Evolutionary conservation across 1,284 basidiomycete species (phyloP).

Genomic region (Chalciporus sp.): DNA sequence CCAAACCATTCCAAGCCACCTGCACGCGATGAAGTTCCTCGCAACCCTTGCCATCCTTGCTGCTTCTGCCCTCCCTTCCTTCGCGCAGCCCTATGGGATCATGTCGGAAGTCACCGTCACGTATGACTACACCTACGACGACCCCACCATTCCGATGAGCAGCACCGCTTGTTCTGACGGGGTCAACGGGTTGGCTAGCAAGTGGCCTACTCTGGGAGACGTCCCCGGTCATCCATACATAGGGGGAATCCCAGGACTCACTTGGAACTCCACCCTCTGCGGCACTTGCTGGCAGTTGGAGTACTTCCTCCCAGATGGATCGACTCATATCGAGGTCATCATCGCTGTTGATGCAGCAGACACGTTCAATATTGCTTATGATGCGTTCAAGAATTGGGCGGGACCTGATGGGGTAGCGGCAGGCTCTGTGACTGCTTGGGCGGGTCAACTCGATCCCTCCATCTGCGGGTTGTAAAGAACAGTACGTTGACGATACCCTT

Average conservation of each 20-base stretch:
- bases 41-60: constrained; percentile 22
- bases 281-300: constrained; percentile 51
- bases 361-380: constrained; percentile 44
- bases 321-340: constrained; percentile 36
- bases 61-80: constrained; percentile 26
- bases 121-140: constrained; percentile 49
- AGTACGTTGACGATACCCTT: no score
- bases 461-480: constrained; percentile 38
- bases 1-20: no score
- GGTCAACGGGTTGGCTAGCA: constrained; percentile 46
- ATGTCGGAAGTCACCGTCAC: constrained; percentile 29
- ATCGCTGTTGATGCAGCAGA: constrained; percentile 43
- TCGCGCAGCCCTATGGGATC: constrained; percentile 1
- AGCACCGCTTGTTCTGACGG: constrained; percentile 57
- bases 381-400: constrained; percentile 47
- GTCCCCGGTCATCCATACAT: constrained; percentile 48
- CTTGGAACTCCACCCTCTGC: constrained; percentile 48
- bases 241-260: constrained; percentile 44
- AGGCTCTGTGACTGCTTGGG: constrained; percentile 36
- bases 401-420: constrained; percentile 38
- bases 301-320: constrained; percentile 33
- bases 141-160: constrained; percentile 35
- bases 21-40: constrained; percentile 34
- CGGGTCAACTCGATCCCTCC: constrained; percentile 36
- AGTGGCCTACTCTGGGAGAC: constrained; percentile 42